Evolutionary conservation across 2,329 filamentous ascomycete genomes (phyloP).

Genomic region (Lachnellula arida): DNA sequence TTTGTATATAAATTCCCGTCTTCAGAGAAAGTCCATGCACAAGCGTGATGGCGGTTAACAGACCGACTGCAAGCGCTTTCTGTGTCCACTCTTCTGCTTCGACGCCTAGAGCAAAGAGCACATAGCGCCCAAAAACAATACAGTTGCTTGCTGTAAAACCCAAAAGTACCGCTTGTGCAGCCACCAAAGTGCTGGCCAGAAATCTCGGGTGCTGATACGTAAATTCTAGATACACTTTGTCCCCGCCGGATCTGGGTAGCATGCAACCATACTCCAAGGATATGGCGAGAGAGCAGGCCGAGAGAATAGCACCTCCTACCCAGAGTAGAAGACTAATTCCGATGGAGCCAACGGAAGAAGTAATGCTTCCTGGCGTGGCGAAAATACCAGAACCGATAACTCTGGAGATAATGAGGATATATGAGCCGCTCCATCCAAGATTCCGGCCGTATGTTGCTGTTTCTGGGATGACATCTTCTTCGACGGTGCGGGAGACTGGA

Average conservation of each 20-base stretch:
- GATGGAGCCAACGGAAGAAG: conserved; percentile 61
- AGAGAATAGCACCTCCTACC: conserved; percentile 44
- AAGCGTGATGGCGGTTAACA: conserved; percentile 53
- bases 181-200: conserved; percentile 48
- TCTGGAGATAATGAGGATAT: conserved; percentile 29
- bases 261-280: conserved; percentile 44
- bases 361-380: conserved; percentile 46
- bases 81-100: conserved; percentile 42
- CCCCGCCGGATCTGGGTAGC: conserved; percentile 44
- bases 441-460: conserved; percentile 51
- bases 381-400: conserved; percentile 28
- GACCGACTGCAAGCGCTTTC: conserved; percentile 41
- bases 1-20: conserved; percentile 56
- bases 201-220: conserved; percentile 48
- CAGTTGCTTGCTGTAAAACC: conserved; percentile 50
- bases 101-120: conserved; percentile 40
- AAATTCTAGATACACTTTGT: conserved; percentile 51
- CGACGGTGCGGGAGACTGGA: conserved; percentile 21
- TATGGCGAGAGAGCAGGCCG: conserved; percentile 40
- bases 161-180: conserved; percentile 45
- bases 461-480: conserved; percentile 56
- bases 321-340: conserved; percentile 51
- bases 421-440: conserved; percentile 24
- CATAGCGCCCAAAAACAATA: conserved; percentile 48
- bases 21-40: conserved; percentile 55